Base-by-base conservation (phyloP, 1,139 yeast genomes). In the Candida dubliniensis region DNA sequence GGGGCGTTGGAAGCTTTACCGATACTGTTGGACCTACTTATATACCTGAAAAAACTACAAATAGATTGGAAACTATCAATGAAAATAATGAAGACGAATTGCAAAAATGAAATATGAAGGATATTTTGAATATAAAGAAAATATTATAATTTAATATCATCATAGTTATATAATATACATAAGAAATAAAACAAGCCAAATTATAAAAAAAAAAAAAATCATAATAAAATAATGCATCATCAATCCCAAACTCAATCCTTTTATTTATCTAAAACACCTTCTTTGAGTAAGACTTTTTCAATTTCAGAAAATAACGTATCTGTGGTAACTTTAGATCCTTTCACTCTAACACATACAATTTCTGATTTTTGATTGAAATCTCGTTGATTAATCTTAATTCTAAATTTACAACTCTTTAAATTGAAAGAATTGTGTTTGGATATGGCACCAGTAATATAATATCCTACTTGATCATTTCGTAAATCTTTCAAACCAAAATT, bases 401-500 rank as follows among this genome's bases (percentile, higher is more conserved):
- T 76, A 60, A 85, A 84, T 52, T 77, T 76, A 54, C 89, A 82
- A 41, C 85, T 76, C 63, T 81, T 81, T 57, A 84, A 67, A 42
- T 84, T 78, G 55, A 84, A 68, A 1, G 84, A 71, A 61, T 84
- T 84, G 49, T 75, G 70, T 51, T 77, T 81, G 1, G 87, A 71
- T 37, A 85, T 76, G 15, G 79, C 73, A 39, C 89, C 91, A 18
- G 76, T 76, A 33, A 85, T 72, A 32, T 69, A 69, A 53, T 67
- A 64, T 8, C 70, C 65, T 12, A 69, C 63, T 34, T 71, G 68
- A 53, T 76, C 77, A 43, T 77, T 66, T 40, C 67, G 68, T 49
- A 85, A 71, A 47, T 79, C 76, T 53, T 77, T 80, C 57, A 85
- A 66, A 8, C 93, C 91, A 57, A 84, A 84, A 51, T 78, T 80